Percentiles rank a stretch among this genome's conserved stretches.
Conservation (phyloP, 176 grass and related monocot genomes). For the Oryza punctata region DNA sequence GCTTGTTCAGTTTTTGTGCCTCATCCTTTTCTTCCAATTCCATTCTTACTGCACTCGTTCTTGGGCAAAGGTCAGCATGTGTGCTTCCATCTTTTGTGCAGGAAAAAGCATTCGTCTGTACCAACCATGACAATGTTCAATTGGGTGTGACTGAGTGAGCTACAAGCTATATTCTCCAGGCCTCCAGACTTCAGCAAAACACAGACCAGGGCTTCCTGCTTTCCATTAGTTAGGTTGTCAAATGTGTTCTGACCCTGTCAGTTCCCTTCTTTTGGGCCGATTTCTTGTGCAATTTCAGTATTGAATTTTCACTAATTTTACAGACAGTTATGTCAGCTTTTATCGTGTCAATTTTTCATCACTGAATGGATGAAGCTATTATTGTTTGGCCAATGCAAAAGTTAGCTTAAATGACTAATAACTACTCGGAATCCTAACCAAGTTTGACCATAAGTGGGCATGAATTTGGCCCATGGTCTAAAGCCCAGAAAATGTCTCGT, state of each 20-base stretch:
- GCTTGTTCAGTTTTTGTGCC: conserved; percentile 10
- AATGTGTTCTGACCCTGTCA: neutral
- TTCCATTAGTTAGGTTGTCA: neutral
- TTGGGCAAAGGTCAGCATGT: conserved; percentile 24
- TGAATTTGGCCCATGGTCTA: neutral
- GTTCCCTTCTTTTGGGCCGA: neutral
- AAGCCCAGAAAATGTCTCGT: neutral
- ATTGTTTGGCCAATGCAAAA: neutral
- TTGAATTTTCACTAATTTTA: neutral
- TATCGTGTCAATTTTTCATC: neutral
- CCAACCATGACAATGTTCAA: conserved; percentile 10
- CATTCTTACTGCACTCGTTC: neutral
- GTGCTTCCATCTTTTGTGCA: conserved; percentile 23
- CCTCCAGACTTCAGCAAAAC: neutral
- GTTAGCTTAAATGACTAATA: neutral
- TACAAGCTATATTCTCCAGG: neutral
- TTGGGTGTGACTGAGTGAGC: neutral
- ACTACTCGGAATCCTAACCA: neutral
- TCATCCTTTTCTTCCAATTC: conserved; percentile 18
- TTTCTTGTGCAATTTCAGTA: neutral
- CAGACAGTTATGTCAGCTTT: neutral
- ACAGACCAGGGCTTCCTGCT: neutral
- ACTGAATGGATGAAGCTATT: neutral
- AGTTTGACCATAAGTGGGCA: neutral
- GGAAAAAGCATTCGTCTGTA: conserved; percentile 12